These are phyloP conservation scores for Stephania cephalantha DNA, from an alignment of 164 flowering plant species.

Conservation along the genomic window DNA sequence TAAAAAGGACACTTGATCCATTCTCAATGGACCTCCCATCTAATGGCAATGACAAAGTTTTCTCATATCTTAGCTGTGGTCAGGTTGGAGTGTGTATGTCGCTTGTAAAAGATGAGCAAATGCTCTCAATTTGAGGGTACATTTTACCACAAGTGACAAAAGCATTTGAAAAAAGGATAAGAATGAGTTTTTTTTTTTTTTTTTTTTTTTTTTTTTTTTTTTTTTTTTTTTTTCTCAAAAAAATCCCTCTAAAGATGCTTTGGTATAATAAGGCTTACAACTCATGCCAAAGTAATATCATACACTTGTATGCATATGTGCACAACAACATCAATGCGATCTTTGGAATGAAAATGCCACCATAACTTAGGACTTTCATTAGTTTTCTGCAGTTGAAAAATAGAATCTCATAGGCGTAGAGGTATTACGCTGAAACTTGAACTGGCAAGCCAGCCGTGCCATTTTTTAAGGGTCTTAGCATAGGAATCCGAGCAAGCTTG, in stretches of 20 bases:
- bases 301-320: not conserved
- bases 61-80: too few species aligned
- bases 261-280: not conserved
- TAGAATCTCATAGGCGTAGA: conserved; percentile 7
- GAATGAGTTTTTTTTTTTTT: not conserved
- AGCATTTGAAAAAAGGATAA: not conserved
- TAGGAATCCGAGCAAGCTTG: conserved; percentile 79
- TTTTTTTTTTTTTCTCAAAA: too few species aligned
- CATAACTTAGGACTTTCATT: not conserved
- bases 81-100: too few species aligned
- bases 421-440: conserved; percentile 32
- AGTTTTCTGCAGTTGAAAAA: not conserved
- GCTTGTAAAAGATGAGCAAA: too few species aligned
- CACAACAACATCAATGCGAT: not conserved
- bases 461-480: conserved; percentile 77
- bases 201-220: too few species aligned
- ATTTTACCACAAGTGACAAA: too few species aligned
- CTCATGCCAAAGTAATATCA: not conserved
- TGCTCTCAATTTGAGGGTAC: too few species aligned
- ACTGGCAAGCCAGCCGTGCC: conserved; percentile 81
- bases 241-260: not conserved
- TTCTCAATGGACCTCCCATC: too few species aligned
- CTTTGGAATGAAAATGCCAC: not conserved
- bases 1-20: too few species aligned
- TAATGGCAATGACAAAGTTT: too few species aligned